Base-by-base conservation (phyloP, 2,329 filamentous ascomycete species). In the Cercospora zeina region DNA sequence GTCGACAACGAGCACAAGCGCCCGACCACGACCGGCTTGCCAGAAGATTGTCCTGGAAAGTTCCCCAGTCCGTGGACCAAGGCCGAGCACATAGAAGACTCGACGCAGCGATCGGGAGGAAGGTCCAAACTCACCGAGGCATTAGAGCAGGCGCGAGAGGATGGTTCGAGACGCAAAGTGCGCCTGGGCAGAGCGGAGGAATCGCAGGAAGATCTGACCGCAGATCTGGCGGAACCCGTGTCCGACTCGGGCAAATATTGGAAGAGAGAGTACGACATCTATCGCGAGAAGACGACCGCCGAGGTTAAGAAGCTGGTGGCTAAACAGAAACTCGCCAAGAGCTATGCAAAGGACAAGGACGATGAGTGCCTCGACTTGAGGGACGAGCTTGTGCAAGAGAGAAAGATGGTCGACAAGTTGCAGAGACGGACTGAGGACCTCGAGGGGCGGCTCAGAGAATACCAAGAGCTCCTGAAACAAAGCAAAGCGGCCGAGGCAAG, bases 311-410 rank as follows among this genome's bases (percentile, higher is more conserved):
- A 89, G 77, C 80, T 93, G 71, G 83, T 93, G 72, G 86, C 85
- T 72, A 93, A 92, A 80, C 91, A 92, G 78, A 85, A 90, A 72
- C 80, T 91, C 65, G 89, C 89, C 61, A 93, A 90, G 76, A 88
- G 87, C 59, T 93, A 88, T 71, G 90, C 90, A 47, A 87, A 88
- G 73, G 85, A 88, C 76, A 93, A 92, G 75, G 90, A 93, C 71
- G 80, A 81, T 16, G 87, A 92, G 74, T 87, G 88, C 21, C 82
- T 84, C 27, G 82, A 89, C 60, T 77, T 93, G 54, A 81, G 83
- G 21, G 83, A 86, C 63, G 84, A 86, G 69, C 81, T 93, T 36
- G 83, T 83, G 63, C 85, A 89, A 62, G 89, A 91, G 72, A 86
- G 88, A 66, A 81, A 83, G 65, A 88, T 84, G 71, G 85, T 88